phyloP scores from a whole-genome alignment of 148 eudicot genomes.

The Rhododendron ferrugineum region DNA sequence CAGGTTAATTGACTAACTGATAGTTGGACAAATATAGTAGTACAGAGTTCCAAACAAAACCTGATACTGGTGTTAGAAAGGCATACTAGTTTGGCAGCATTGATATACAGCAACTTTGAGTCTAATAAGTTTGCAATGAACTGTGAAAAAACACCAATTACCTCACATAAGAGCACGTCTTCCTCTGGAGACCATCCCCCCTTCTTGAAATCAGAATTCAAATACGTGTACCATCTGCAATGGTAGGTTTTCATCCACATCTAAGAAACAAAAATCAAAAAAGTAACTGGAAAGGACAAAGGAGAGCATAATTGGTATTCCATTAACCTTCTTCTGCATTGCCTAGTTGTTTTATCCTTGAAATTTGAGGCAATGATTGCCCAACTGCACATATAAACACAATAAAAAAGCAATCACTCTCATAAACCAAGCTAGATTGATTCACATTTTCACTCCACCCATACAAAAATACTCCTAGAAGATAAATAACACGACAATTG shows the following conservation, averaged over 20 bases:
- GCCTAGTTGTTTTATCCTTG: constrained; percentile 86
- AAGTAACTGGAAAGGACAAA: constrained; percentile 2
- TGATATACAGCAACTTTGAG: not conserved
- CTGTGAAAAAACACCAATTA: constrained; percentile 15
- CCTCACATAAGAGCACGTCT: constrained; percentile 95
- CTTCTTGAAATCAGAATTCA: constrained; percentile 90
- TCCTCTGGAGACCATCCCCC: constrained; percentile 99
- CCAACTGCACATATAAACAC: constrained; percentile 53
- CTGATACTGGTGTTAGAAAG: not conserved
- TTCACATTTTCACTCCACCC: not conserved
- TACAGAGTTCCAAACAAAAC: not conserved
- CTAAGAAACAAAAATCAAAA: constrained; percentile 4
- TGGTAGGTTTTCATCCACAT: constrained; percentile 3
- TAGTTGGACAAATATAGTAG: not conserved
- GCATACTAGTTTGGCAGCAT: not conserved
- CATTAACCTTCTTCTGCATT: constrained; percentile 87
- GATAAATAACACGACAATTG: not conserved
- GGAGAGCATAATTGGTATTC: constrained; percentile 10
- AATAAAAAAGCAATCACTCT: constrained; percentile 10
- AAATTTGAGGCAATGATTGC: constrained; percentile 81
- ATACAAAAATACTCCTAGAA: not conserved
- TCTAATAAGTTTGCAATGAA: not conserved
- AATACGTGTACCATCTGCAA: constrained; percentile 88
- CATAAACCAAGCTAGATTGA: constrained; percentile 11
- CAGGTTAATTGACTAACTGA: not conserved